Evolutionary conservation across 345 rosid species (phyloP).

Genomic region (Eucalyptus tenuipes): DNA sequence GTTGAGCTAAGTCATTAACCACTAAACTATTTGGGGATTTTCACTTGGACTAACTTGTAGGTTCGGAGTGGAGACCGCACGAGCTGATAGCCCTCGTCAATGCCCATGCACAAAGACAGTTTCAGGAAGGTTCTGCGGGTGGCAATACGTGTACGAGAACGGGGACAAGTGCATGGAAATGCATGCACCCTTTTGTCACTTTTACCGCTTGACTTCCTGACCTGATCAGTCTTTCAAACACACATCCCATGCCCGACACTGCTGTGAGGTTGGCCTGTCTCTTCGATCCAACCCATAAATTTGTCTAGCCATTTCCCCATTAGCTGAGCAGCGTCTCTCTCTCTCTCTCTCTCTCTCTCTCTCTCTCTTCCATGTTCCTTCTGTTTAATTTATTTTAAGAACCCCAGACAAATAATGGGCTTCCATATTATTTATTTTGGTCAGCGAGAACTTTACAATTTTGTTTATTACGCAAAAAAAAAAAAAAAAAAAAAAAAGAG

Average conservation of each 20-base stretch:
- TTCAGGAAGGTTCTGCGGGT: background rate
- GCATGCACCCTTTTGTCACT: slow-evolving; percentile 20
- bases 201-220: slow-evolving; percentile 1
- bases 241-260: slow-evolving; percentile 30
- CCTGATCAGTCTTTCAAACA: background rate
- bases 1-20: background rate
- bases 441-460: background rate
- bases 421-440: background rate
- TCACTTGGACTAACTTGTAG: background rate
- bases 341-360: background rate
- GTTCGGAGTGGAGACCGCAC: background rate
- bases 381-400: background rate
- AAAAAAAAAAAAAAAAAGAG: too few relatives aligned
- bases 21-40: background rate
- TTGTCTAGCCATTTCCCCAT: slow-evolving; percentile 10
- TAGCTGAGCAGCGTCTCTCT: background rate
- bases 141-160: background rate
- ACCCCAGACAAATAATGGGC: background rate
- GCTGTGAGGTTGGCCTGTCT: background rate
- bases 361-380: background rate
- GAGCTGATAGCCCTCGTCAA: background rate
- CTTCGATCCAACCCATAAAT: slow-evolving; percentile 21
- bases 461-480: background rate
- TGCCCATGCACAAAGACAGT: background rate
- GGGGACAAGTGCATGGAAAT: slow-evolving; percentile 49